phyloP scores from a whole-genome alignment of 129 eudicot genomes.

The Apium graveolens region DNA sequence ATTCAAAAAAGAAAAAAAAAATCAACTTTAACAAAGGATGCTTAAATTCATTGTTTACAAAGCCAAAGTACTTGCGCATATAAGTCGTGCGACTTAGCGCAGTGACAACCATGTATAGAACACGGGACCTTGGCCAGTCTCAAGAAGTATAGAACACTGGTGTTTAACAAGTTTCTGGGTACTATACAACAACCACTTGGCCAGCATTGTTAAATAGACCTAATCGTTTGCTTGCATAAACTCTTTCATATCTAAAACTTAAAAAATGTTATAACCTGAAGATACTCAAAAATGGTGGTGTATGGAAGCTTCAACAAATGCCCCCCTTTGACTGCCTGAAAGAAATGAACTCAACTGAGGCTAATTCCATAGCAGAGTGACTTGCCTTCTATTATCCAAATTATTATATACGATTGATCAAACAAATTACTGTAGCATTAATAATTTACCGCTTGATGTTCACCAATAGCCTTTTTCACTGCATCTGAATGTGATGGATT shows the following conservation, averaged over 20 bases:
- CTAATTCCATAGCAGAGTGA: not conserved
- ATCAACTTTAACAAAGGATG: not conserved
- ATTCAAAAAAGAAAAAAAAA: not conserved
- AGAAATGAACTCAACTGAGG: slow-evolving; percentile 12
- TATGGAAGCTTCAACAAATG: slow-evolving; percentile 72
- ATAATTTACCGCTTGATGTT: slow-evolving; percentile 50
- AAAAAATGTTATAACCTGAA: slow-evolving; percentile 40
- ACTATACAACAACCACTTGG: not conserved
- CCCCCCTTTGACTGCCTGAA: slow-evolving; percentile 71
- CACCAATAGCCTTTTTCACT: slow-evolving; percentile 51
- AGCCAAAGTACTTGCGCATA: not conserved
- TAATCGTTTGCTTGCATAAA: not conserved
- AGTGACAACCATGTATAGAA: too few species aligned
- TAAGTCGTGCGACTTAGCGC: not conserved
- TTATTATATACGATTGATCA: not conserved
- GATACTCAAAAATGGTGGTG: slow-evolving; percentile 90
- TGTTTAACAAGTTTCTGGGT: not conserved
- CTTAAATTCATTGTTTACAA: not conserved
- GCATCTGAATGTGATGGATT: slow-evolving; percentile 43
- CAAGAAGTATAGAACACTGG: not conserved
- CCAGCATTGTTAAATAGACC: not conserved
- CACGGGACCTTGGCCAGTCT: too few species aligned
- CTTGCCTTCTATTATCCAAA: not conserved
- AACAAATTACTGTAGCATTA: not conserved
- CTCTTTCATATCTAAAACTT: too few species aligned